These are phyloP conservation scores for Austroboletus rostrupii DNA, from an alignment of 1,284 basidiomycete species.

Conservation along the genomic window DNA sequence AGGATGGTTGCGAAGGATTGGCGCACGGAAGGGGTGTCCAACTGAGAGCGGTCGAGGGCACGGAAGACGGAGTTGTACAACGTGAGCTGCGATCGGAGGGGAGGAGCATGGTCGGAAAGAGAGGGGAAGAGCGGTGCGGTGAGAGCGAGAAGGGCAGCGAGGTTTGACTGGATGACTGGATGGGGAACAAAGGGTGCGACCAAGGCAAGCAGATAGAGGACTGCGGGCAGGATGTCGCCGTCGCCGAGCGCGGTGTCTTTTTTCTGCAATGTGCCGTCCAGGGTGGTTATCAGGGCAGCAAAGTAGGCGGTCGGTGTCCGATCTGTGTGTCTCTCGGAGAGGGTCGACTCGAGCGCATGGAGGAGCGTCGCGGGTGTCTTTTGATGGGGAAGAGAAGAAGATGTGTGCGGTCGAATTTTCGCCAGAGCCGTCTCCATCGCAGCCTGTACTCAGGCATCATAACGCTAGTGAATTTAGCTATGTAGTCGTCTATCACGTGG, in stretches of 20 bases:
- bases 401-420: slow-evolving; percentile 87
- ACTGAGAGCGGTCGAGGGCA: slow-evolving; percentile 65
- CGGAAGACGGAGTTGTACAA: slow-evolving; percentile 67
- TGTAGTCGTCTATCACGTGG: not conserved
- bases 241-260: slow-evolving; percentile 62
- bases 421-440: slow-evolving; percentile 62
- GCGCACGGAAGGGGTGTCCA: slow-evolving; percentile 67
- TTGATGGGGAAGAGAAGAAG: slow-evolving; percentile 82
- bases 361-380: slow-evolving; percentile 89
- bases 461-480: too few relatives aligned
- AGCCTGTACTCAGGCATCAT: not conserved
- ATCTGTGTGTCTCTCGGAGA: slow-evolving; percentile 75
- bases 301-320: slow-evolving; percentile 83
- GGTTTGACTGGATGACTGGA: slow-evolving; percentile 68
- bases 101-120: slow-evolving; percentile 60
- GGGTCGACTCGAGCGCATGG: slow-evolving; percentile 83
- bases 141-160: slow-evolving; percentile 61
- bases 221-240: slow-evolving; percentile 81
- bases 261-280: slow-evolving; percentile 70
- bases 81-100: slow-evolving; percentile 72
- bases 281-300: slow-evolving; percentile 76
- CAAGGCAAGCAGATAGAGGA: slow-evolving; percentile 86
- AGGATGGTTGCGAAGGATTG: slow-evolving; percentile 79
- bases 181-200: slow-evolving; percentile 72
- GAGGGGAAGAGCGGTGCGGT: slow-evolving; percentile 76